Percentiles rank a stretch among this genome's conserved stretches.
Conservation (phyloP, 2,329 filamentous ascomycete species). For the Phyllosticta ampelicida region DNA sequence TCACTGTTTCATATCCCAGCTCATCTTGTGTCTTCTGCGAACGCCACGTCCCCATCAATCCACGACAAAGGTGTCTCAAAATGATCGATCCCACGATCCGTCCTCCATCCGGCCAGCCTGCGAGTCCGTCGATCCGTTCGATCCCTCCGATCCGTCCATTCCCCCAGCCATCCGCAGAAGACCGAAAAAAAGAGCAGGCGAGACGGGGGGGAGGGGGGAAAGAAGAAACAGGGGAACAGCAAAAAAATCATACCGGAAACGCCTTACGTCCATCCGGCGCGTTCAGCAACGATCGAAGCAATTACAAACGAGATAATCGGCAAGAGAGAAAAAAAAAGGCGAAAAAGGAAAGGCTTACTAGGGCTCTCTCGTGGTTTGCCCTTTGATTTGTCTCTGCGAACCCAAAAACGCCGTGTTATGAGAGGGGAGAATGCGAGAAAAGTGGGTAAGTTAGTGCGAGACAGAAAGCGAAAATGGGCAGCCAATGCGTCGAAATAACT, state of each 20-base stretch:
- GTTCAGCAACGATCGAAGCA: background rate
- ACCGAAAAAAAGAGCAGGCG: no score
- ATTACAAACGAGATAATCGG: background rate
- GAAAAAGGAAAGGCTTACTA: slow-evolving; percentile 10
- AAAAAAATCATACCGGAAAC: background rate
- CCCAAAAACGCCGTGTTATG: background rate
- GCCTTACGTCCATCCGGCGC: background rate
- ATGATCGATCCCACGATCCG: no score
- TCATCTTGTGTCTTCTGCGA: no score
- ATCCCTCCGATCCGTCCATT: no score
- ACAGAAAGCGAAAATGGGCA: background rate
- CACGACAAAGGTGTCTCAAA: no score
- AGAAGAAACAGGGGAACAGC: background rate
- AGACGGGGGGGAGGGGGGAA: background rate
- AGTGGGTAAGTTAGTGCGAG: background rate
- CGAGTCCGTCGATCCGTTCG: no score
- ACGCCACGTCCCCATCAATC: no score
- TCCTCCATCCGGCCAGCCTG: no score
- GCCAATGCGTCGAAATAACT: background rate
- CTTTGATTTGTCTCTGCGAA: background rate
- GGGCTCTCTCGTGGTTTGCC: slow-evolving; percentile 3
- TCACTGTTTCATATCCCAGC: no score
- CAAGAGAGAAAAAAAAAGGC: background rate
- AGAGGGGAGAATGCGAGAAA: background rate
- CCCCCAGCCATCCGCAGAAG: no score